Evolutionary conservation across 495 filamentous ascomycete genomes (phyloP), one percentile per base, ranked within the genome.

Genomic region (Aspergillus asperescens): DNA sequence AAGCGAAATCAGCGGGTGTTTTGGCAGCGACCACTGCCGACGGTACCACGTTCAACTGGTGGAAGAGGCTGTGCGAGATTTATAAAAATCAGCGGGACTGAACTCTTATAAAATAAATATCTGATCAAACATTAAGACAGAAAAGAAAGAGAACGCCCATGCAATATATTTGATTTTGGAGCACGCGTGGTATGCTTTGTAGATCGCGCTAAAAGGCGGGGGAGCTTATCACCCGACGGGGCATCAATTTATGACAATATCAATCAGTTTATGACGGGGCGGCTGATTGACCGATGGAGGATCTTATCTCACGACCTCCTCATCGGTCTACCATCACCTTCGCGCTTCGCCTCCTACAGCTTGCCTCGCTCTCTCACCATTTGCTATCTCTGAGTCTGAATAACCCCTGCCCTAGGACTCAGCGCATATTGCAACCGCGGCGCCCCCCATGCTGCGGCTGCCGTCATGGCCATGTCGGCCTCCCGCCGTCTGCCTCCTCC

Each of bases 361-460:
- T n/a, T n/a, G n/a, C n/a, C n/a, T n/a, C 7, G 25, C 16, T 15
- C 10, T 44, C 41, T 28, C 1, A 6, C 18, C 23, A 10, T 9
- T 18, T 27, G 16, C 22, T 43, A 0, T 15, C 42, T 39, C 7
- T 18, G 10, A 3, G 5, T 28, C 10, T 20, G n/a, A 18, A 31
- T 44, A 20, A 3, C 5, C 37, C 8, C 28, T 23, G 22, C 10
- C 20, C 35, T 22, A 13, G 13, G 9, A 9, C 12, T 10, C 32
- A 25, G 20, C 12, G n/a, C 13, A 24, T 35, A 25, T 43, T 48
- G 19, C 24, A 7, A 25, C 13, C 35, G 23, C 29, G 18, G 35
- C 27, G 32, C 25, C 41, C 38, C 47, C 39, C 60, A 66, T 66
- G 63, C 55, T 62, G 43, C 52, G 58, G 58, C 49, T 60, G 55